These are phyloP conservation scores for Zymoseptoria tritici DNA, from an alignment of 2,329 filamentous ascomycete species.

Conservation along the genomic window DNA sequence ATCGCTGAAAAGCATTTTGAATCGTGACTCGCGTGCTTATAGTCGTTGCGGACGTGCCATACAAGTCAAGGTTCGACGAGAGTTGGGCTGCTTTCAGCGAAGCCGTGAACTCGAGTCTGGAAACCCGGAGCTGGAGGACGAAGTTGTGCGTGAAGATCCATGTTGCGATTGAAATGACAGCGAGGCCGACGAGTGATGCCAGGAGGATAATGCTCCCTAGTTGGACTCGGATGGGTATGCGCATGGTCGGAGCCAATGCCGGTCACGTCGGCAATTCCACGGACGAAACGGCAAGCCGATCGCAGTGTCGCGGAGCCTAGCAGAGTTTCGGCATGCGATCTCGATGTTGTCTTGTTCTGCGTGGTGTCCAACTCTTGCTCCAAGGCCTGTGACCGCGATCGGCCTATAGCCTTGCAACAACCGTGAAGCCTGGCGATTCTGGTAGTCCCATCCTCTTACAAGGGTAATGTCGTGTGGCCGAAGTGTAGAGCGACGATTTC, in stretches of 20 bases:
- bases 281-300: not conserved
- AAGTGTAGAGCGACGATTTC: not conserved
- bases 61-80: constrained; percentile 67
- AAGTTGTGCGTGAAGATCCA: constrained; percentile 55
- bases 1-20: constrained; percentile 45
- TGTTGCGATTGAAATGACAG: constrained; percentile 72
- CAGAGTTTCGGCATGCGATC: not conserved
- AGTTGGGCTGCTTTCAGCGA: constrained; percentile 81
- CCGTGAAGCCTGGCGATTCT: not conserved
- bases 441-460: not conserved
- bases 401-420: not conserved
- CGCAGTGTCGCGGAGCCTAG: not conserved
- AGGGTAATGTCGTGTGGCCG: not conserved
- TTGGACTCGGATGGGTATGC: constrained; percentile 82
- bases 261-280: not conserved
- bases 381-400: not conserved
- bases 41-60: constrained; percentile 66
- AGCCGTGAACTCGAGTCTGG: constrained; percentile 65
- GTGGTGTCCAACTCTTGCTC: not conserved
- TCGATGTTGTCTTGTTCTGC: not conserved
- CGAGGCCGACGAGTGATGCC: constrained; percentile 65
- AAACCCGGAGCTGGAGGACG: constrained; percentile 48
- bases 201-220: constrained; percentile 71
- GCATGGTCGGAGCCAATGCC: constrained; percentile 48
- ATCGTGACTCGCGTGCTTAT: constrained; percentile 58